Evolutionary conservation across 768 basidiomycete genomes (phyloP).

Genomic region (Xerocomellus amylosporus): DNA sequence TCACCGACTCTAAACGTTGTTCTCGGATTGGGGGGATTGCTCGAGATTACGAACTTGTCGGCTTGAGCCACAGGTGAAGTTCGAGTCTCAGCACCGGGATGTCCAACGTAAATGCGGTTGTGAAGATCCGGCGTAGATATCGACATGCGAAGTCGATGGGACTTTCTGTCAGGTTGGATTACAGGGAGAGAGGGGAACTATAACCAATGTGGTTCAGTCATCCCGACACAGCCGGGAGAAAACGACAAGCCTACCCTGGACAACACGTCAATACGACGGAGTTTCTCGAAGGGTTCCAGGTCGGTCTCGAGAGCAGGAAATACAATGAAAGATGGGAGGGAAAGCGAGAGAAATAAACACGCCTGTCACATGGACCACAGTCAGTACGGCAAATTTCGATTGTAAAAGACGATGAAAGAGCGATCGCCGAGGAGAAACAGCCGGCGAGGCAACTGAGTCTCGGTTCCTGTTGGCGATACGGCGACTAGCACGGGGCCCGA

Average conservation of each 20-base stretch:
- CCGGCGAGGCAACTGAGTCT: background rate
- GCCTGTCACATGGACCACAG: constrained; percentile 41
- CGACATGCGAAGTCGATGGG: constrained; percentile 33
- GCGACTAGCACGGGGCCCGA: constrained; percentile 14
- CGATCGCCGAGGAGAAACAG: constrained; percentile 21
- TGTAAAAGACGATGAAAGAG: background rate
- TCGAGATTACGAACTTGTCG: constrained; percentile 57
- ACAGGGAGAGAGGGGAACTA: constrained; percentile 25
- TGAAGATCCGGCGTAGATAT: constrained; percentile 35
- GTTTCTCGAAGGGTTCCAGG: constrained; percentile 58
- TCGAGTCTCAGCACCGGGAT: background rate
- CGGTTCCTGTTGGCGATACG: constrained; percentile 4
- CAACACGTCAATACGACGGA: constrained; percentile 43
- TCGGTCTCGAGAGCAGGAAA: constrained; percentile 60
- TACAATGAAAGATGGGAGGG: constrained; percentile 44
- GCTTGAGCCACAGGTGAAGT: constrained; percentile 2
- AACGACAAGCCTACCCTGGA: constrained; percentile 20
- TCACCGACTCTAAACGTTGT: constrained; percentile 67
- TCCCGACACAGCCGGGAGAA: background rate
- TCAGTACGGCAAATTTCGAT: constrained; percentile 21
- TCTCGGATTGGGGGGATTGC: constrained; percentile 68
- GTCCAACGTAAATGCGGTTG: constrained; percentile 14
- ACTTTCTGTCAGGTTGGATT: constrained; percentile 16
- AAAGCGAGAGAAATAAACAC: constrained; percentile 50
- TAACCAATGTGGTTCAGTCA: background rate